phyloP scores from a whole-genome alignment of 78 protist genomes.

The Dictyostelium purpureum region DNA sequence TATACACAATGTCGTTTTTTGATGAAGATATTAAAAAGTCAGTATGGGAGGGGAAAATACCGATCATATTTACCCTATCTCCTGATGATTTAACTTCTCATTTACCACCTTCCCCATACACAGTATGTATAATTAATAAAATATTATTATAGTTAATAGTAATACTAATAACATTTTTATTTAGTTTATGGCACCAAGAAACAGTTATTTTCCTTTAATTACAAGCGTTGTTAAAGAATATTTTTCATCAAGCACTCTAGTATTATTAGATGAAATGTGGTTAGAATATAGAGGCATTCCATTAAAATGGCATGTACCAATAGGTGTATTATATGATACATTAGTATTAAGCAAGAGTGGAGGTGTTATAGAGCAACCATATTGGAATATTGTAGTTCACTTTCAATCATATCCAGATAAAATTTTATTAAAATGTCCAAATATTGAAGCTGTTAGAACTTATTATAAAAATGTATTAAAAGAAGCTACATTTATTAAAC shows the following conservation, averaged over 20 bases:
- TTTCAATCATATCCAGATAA: conserved; percentile 73
- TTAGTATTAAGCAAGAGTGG: neutral
- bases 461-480: conserved; percentile 72
- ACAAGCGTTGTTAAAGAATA: conserved; percentile 55
- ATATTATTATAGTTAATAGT: neutral
- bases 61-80: conserved; percentile 30
- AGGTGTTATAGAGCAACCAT: neutral
- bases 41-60: conserved; percentile 75
- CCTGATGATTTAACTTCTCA: conserved; percentile 67
- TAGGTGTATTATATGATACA: conserved; percentile 64
- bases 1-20: conserved; percentile 37
- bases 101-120: conserved; percentile 31
- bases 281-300: conserved; percentile 68
- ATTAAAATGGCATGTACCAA: conserved; percentile 71
- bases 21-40: conserved; percentile 72
- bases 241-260: conserved; percentile 50
- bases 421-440: conserved; percentile 23
- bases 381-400: conserved; percentile 68
- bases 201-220: conserved; percentile 61
- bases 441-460: conserved; percentile 37
- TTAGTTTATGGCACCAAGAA: conserved; percentile 60
- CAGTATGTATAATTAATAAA: conserved; percentile 11
- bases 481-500: conserved; percentile 66
- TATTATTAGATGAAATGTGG: conserved; percentile 55
- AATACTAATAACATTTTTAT: neutral